Evolutionary conservation across 2,329 filamentous ascomycete genomes (phyloP), one percentile per base, ranked within the genome.

Genomic region (Saccharata proteae): DNA sequence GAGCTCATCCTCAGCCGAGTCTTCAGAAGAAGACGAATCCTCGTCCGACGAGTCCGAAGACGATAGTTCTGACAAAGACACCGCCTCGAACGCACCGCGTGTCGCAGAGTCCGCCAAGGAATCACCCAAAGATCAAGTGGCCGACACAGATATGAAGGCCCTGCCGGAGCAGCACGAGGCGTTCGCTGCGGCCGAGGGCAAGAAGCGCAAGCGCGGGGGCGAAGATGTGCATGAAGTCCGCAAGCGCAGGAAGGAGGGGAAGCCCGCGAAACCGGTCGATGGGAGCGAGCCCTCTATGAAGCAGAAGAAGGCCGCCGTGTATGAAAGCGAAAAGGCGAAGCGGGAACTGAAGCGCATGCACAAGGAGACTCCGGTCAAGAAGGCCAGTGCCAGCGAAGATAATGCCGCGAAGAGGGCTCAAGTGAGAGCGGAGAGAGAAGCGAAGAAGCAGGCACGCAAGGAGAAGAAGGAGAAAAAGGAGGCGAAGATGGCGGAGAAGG

Each of bases 131-230:
- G 8, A 22, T 8, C 20, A 10, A 16, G 22, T 19, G 8, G 19
- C 32, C n/a, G 38, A n/a, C 15, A 11, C n/a, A 6, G 27, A 16
- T 26, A 7, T 13, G 15, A 14, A 10, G 24, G 8, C 7, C 7
- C 8, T 7, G 24, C 24, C 13, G 8, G 24, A n/a, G n/a, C n/a
- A n/a, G n/a, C 24, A 26, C 23, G n/a, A n/a, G n/a, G 31, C 31
- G 13, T 6, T 14, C 26, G 11, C 9, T 26, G 20, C 12, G n/a
- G 1, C 22, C 25, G 19, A 30, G 19, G 16, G 11, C 6, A 39
- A 39, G 15, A 55, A 54, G 37, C 46, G 46, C 29, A 55, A 53
- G 39, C 40, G 40, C 7, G 40, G 35, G 9, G 18, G 16, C n/a
- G 3, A 35, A 35, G 9, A 39, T 37, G 6, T 40, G 40, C 12